Base-by-base conservation (phyloP, 768 basidiomycete species). In the Auricularia heimuer region DNA sequence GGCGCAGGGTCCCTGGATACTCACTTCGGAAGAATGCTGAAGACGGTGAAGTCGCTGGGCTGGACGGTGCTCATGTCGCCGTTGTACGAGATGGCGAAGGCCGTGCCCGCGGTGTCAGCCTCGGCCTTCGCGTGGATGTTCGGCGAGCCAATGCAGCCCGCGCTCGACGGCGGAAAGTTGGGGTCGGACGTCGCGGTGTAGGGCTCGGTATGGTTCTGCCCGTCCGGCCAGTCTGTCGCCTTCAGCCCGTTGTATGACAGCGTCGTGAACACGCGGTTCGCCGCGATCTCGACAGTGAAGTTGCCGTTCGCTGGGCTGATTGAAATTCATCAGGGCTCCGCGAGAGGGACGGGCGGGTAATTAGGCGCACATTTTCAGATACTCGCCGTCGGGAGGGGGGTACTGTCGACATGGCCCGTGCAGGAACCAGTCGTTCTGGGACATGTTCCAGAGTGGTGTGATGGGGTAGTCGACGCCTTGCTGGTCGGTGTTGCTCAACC, bases 1-100 rank as follows among this genome's bases (percentile, higher is more conserved):
- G 29, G n/a, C 14, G 60, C 10, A 21, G 29, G 42, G 14, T 33
- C 33, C n/a, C 10, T 14, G 35, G 21, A 51, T 21, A 62, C 64
- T 42, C 24, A 65, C 64, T 65, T 45, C 18, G 60, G 44, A 33
- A 29, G 11, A 8, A 65, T 60, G 12, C 47, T 65, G 34, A 65
- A 65, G 18, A 61, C 42, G 58, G 54, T 54, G n/a, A 65, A 36
- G 1, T 65, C 61, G 37, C 36, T 54, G 18, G 37, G 14, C n/a
- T 45, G 39, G 35, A 65, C 60, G 11, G 54, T 42, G 33, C 18
- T 33, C 4, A 65, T 61, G 35, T 65, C 37, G 33, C 42, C 62
- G 16, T 65, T 44, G 33, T 65, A 65, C 4, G 64, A 61, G 18
- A 65, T 65, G 16, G 64, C 64, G 39, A 65, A 65, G 12, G 45